Percentiles rank a stretch among this genome's conserved stretches.
Evolutionary conservation across 2,329 filamentous ascomycete genomes (phyloP).

Genomic region (Claviceps sp.): DNA sequence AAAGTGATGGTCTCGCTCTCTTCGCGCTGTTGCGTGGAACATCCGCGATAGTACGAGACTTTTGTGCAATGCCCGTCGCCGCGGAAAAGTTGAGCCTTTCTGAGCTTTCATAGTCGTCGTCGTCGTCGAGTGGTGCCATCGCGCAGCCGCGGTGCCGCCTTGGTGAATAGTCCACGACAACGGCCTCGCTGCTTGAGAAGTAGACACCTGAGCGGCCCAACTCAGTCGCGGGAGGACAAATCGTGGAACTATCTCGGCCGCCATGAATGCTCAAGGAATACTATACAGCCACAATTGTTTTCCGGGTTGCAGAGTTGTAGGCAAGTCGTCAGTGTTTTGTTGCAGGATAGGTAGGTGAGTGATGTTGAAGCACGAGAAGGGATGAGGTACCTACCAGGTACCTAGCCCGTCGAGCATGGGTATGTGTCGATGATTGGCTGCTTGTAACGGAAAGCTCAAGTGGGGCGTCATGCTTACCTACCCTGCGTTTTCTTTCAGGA

Average conservation of each 20-base stretch:
- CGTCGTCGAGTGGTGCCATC: conserved; percentile 1
- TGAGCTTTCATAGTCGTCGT: not conserved
- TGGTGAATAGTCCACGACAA: conserved; percentile 11
- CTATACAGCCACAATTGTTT: too few relatives aligned
- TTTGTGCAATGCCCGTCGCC: not conserved
- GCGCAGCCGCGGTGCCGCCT: conserved; percentile 5
- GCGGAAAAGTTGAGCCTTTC: conserved; percentile 1
- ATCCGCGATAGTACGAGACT: conserved; percentile 23
- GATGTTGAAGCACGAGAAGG: not conserved
- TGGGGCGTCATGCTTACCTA: too few relatives aligned
- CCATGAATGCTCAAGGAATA: conserved; percentile 9
- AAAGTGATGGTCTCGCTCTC: conserved; percentile 77
- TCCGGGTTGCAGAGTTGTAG: too few relatives aligned
- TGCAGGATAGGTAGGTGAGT: not conserved
- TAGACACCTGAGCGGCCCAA: conserved; percentile 27
- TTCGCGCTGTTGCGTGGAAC: conserved; percentile 53
- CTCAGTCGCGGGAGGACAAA: conserved; percentile 44
- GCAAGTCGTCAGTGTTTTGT: conserved; percentile 10
- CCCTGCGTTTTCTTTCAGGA: too few relatives aligned
- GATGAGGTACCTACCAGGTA: too few relatives aligned
- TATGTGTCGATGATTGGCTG: too few relatives aligned
- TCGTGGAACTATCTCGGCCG: conserved; percentile 31
- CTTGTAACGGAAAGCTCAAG: too few relatives aligned
- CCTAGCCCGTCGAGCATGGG: too few relatives aligned
- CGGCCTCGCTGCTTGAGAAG: conserved; percentile 12